A percentile compares a stretch with the other conserved stretches of the same genome.
phyloP scores from a whole-genome alignment of 345 rosid genomes.

The Excoecaria agallocha region DNA sequence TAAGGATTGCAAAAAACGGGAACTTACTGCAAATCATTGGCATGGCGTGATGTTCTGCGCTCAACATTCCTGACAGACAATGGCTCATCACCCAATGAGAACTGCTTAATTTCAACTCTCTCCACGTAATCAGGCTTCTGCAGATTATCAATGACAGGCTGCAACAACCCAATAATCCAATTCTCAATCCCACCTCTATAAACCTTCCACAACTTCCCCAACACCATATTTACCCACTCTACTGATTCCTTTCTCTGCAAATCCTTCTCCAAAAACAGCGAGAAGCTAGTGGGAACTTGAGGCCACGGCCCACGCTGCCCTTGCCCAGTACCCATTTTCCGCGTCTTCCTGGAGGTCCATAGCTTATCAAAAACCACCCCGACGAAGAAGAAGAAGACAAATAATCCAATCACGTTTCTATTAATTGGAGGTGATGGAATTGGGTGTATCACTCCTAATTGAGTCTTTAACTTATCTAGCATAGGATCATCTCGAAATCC shows the following conservation, averaged over 20 bases:
- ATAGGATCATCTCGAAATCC: constrained; percentile 74
- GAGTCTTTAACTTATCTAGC: constrained; percentile 83
- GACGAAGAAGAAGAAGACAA: constrained; percentile 84
- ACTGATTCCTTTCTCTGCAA: constrained; percentile 96
- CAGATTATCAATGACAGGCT: constrained; percentile 90
- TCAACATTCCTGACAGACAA: constrained; percentile 93
- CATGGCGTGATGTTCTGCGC: constrained; percentile 88
- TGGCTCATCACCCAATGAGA: constrained; percentile 92
- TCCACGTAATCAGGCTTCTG: constrained; percentile 91
- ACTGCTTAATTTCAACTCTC: constrained; percentile 90
- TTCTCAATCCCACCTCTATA: constrained; percentile 88
- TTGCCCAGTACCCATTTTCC: constrained; percentile 23
- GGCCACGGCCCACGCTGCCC: constrained; percentile 55
- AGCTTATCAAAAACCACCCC: constrained; percentile 87
- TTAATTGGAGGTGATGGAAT: constrained; percentile 86
- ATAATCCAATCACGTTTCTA: constrained; percentile 58
- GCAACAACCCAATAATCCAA: constrained; percentile 85
- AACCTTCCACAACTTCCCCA: constrained; percentile 97
- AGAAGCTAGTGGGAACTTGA: constrained; percentile 81
- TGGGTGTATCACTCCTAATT: constrained; percentile 83
- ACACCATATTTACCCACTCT: constrained; percentile 99
- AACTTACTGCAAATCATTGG: constrained; percentile 93
- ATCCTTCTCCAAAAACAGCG: constrained; percentile 84
- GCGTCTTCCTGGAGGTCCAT: constrained; percentile 70
- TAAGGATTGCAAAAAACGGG: neutral